These are phyloP conservation scores for Aspergillus pseudonomiae DNA, from an alignment of 2,329 filamentous ascomycete species.

Conservation along the genomic window DNA sequence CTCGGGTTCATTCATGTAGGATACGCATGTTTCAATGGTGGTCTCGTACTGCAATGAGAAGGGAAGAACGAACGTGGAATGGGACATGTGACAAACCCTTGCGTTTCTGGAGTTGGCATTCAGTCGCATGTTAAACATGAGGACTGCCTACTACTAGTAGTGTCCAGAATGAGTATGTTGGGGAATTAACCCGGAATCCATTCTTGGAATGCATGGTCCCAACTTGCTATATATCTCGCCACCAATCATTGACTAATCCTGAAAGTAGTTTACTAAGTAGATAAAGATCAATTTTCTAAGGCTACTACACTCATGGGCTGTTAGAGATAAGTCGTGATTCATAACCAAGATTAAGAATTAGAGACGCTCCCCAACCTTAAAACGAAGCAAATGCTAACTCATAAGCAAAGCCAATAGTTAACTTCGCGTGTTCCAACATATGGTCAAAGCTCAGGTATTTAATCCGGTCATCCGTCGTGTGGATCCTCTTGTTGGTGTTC, in stretches of 20 bases:
- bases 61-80: too few species aligned
- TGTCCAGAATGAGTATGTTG: background rate
- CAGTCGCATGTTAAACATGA: background rate
- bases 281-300: background rate
- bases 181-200: too few species aligned
- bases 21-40: too few species aligned
- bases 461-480: slow-evolving; percentile 72
- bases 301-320: background rate
- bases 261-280: background rate
- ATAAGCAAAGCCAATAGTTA: slow-evolving; percentile 81
- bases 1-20: background rate
- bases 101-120: background rate
- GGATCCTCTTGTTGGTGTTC: slow-evolving; percentile 69
- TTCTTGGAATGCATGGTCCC: background rate
- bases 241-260: background rate
- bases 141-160: background rate
- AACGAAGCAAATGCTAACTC: slow-evolving; percentile 81
- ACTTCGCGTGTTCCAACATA: slow-evolving; percentile 85
- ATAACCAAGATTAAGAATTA: slow-evolving; percentile 1
- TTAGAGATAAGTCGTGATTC: background rate
- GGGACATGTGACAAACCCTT: too few species aligned
- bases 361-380: slow-evolving; percentile 23
- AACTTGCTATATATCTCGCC: background rate
- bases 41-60: too few species aligned
- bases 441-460: slow-evolving; percentile 79